Percentiles rank a stretch among this genome's conserved stretches.
Conservation (phyloP, 2,329 filamentous ascomycete species). For the Sphaerulina vaccinii region DNA sequence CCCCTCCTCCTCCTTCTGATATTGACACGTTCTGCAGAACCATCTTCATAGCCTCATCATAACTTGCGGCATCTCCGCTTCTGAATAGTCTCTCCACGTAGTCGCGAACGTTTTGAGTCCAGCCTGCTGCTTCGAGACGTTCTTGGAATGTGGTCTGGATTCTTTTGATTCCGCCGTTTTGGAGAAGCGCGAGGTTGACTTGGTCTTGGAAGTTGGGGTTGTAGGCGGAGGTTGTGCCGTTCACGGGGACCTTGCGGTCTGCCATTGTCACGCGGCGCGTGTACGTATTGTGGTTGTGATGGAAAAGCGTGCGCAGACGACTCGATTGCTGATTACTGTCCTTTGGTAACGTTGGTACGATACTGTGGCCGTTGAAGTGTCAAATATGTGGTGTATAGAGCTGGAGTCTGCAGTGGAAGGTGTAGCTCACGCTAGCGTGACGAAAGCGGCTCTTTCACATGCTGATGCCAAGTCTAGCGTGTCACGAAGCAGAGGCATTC, state of each 20-base stretch:
- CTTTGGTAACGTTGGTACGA: no score
- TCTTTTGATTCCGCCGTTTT: constrained; percentile 52
- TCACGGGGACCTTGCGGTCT: constrained; percentile 37
- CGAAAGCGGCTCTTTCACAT: neutral
- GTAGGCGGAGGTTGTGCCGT: constrained; percentile 44
- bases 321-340: no score
- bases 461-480: neutral
- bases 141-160: constrained; percentile 56
- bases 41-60: constrained; percentile 55
- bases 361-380: no score
- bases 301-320: neutral
- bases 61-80: constrained; percentile 56
- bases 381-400: no score
- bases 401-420: neutral
- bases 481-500: neutral
- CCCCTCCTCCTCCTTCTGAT: constrained; percentile 28
- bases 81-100: constrained; percentile 58
- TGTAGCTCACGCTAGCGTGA: neutral
- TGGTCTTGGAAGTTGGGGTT: constrained; percentile 40
- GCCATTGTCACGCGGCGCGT: neutral
- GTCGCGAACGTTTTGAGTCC: constrained; percentile 56
- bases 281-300: neutral
- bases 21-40: constrained; percentile 48
- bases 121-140: constrained; percentile 57
- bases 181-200: constrained; percentile 48